Base-by-base conservation (phyloP, 139 green algal genomes). In the Chara braunii region DNA sequence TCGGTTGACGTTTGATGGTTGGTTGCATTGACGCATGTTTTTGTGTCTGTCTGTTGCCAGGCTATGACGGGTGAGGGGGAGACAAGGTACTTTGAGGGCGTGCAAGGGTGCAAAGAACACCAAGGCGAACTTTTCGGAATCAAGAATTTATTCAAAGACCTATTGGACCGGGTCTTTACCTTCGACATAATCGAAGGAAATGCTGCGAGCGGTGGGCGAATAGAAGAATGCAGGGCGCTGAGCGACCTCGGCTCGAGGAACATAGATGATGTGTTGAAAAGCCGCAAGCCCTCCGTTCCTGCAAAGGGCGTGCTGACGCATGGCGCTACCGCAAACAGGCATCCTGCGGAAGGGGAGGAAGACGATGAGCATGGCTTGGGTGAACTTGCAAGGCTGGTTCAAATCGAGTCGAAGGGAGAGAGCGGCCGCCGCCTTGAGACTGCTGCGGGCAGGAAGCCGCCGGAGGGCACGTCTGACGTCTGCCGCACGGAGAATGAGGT, bases 51-150 rank as follows among this genome's bases (percentile, higher is more conserved):
- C n/a, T n/a, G n/a, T n/a, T n/a, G n/a, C n/a, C n/a, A n/a, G 22
- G 45, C 59, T n/a, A 68, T 68, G 0, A 22, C 42, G 9, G 45
- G 48, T n/a, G 59, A 24, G 22, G 8, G 22, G 3, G 59, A 68
- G 1, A 2, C 60, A 5, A 22, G 59, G 23, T 68, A 68, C 45
- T 68, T 68, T 24, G n/a, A 53, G 7, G 59, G 59, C 1, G 59
- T 68, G 9, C 56, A 65, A 44, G 58, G 18, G 5, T 67, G 14
- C 45, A 70, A 70, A 50, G 6, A 53, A 8, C 11, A 68, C 8
- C 6, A 70, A 28, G 60, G 60, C 8, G 60, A 70, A 50, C 60
- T 70, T 7, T 70, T 70, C 61, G 60, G 60, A 14, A 67, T 68
- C 43, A 22, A 48, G 12, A 68, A 68, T 48, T 11, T 68, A 29